Evolutionary conservation across 306 rosid genomes (phyloP), one percentile per base, ranked within the genome.

Genomic region (Acacia acuminata): DNA sequence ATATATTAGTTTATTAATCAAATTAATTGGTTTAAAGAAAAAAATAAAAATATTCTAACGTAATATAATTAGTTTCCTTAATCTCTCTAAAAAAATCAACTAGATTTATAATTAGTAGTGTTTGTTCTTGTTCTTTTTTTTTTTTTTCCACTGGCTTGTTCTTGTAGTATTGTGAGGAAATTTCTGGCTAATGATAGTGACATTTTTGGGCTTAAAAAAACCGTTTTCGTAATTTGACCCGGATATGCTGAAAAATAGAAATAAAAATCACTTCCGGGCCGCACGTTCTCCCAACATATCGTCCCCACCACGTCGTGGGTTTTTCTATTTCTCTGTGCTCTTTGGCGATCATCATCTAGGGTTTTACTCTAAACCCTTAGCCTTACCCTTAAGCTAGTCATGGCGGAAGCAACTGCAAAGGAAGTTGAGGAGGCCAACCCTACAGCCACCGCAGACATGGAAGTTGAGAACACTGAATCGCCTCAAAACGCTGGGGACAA

Each of bases 331-430:
- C 30, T 42, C 34, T 10, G 32, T 12, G 53, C 7, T 44, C 5
- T 71, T 11, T 27, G 3, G 3, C 75, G 53, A 60, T 77, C 83
- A 14, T 27, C 67, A 66, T 71, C 71, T 84, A 84, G 88, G 86
- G 88, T 87, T 87, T 76, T 66, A 64, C 43, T 10, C 7, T 32
- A 20, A 53, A 78, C 65, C 64, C 32, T 30, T 25, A 0, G 19
- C 42, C 2, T 5, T 56, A 47, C 0, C 75, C 51, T 4, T 68
- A 7, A 4, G 20, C 7, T 47, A 34, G 32, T 48, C 58, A 87
- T 87, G 88, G 90, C 88, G 1, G 88, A 87, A 82, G 86, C 4
- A 2, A 22, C 78, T 20, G 86, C 79, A 1, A 80, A 80, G 2
- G 84, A 82, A 66, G 27, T 56, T 53, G 51, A 69, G 25, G 84